A percentile compares a stretch with the other conserved stretches of the same genome.
Evolutionary conservation across 2,329 filamentous ascomycete species (phyloP).

Genomic region (Verticillium albo-atrum): DNA sequence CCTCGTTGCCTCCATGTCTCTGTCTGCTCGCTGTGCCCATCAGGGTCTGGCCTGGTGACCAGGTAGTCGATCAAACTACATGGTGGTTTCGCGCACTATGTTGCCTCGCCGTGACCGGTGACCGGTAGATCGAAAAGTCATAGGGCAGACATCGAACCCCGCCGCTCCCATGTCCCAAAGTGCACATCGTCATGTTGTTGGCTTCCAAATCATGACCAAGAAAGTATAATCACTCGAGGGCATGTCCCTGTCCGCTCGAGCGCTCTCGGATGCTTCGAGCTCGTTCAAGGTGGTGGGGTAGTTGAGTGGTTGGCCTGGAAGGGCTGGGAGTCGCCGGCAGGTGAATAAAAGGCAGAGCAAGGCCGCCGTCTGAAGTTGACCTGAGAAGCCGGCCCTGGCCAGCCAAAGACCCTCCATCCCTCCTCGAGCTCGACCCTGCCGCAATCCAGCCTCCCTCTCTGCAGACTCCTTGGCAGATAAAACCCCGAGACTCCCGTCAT

Average conservation of each 20-base stretch:
- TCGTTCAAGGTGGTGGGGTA: not conserved
- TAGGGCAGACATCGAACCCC: not conserved
- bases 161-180: not conserved
- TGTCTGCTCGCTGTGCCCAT: not conserved
- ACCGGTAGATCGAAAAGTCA: not conserved
- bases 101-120: not conserved
- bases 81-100: not conserved
- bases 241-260: not conserved
- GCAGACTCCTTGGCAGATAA: not conserved
- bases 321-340: not conserved
- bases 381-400: not conserved
- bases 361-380: not conserved
- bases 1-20: not conserved
- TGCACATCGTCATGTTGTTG: not conserved
- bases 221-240: not conserved
- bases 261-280: not conserved
- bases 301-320: not conserved
- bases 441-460: not conserved
- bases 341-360: not conserved
- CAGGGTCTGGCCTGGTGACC: too few species aligned
- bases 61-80: not conserved
- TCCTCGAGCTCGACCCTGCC: not conserved
- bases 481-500: not conserved
- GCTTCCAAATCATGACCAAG: not conserved
- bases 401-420: not conserved